A percentile compares a stretch with the other conserved stretches of the same genome.
Conservation (phyloP, 1,284 basidiomycete species). For the Sphagnurus paluster region DNA sequence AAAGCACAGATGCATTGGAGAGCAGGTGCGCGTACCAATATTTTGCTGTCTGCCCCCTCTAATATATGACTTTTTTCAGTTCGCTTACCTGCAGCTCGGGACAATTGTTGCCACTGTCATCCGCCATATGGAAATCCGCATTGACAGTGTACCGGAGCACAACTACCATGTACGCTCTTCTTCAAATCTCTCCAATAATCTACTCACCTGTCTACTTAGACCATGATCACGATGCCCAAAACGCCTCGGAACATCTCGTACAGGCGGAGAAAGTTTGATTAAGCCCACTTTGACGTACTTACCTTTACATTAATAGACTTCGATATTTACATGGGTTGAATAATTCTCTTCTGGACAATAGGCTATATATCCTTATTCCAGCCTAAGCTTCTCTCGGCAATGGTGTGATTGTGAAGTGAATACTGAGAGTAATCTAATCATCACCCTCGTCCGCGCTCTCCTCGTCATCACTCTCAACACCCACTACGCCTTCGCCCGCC, state of each 20-base stretch:
- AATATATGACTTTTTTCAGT: slow-evolving; percentile 45
- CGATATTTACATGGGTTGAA: too few species aligned
- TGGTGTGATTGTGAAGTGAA: too few species aligned
- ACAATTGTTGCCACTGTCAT: slow-evolving; percentile 82
- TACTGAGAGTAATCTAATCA: too few species aligned
- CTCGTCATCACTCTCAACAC: slow-evolving; percentile 69
- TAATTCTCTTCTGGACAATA: too few species aligned
- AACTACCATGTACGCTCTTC: slow-evolving; percentile 79
- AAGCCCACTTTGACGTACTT: slow-evolving; percentile 4
- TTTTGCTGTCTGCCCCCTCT: neutral
- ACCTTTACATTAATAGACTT: slow-evolving; percentile 8
- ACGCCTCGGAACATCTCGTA: slow-evolving; percentile 35
- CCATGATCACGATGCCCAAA: slow-evolving; percentile 47
- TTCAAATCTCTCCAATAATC: neutral
- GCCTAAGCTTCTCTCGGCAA: neutral
- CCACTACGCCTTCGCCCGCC: slow-evolving; percentile 65
- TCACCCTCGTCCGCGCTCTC: slow-evolving; percentile 57
- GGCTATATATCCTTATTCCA: slow-evolving; percentile 11
- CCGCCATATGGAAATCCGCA: slow-evolving; percentile 73
- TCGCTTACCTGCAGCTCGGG: slow-evolving; percentile 94
- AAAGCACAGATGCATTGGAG: slow-evolving; percentile 92
- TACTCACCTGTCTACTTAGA: slow-evolving; percentile 26
- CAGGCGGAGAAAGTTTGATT: slow-evolving; percentile 33
- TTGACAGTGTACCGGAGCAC: slow-evolving; percentile 77
- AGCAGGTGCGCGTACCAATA: slow-evolving; percentile 61